A percentile compares a stretch with the other conserved stretches of the same genome.
Evolutionary conservation across 169 alveolate species (phyloP).

Genomic region (Babesia bovis): DNA sequence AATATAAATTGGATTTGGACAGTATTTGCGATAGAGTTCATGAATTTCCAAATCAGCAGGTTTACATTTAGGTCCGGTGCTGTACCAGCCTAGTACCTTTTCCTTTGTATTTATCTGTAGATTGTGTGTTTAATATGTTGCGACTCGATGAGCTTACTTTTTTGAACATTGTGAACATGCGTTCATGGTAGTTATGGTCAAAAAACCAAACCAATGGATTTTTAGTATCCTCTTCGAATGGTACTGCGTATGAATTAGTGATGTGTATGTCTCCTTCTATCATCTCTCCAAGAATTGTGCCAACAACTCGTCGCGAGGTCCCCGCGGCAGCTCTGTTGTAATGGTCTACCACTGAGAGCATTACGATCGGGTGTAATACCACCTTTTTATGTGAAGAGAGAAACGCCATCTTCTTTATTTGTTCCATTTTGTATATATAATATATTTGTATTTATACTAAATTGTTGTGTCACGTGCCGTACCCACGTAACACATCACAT

Average conservation of each 20-base stretch:
- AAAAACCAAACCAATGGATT: slow-evolving; percentile 97
- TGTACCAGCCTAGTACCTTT: slow-evolving; percentile 98
- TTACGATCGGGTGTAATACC: slow-evolving; percentile 95
- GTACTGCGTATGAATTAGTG: slow-evolving; percentile 97
- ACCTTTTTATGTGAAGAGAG: slow-evolving; percentile 70
- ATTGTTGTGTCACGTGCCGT: not conserved
- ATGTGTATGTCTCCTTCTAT: slow-evolving; percentile 88
- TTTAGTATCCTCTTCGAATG: slow-evolving; percentile 98
- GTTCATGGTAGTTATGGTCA: slow-evolving; percentile 97
- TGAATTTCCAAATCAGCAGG: slow-evolving; percentile 96
- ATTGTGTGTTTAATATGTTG: not conserved
- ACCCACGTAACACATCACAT: slow-evolving; percentile 1
- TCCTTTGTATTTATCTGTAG: slow-evolving; percentile 87
- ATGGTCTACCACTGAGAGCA: slow-evolving; percentile 98
- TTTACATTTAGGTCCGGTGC: slow-evolving; percentile 96
- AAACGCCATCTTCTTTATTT: slow-evolving; percentile 50
- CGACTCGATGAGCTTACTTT: slow-evolving; percentile 70
- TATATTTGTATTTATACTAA: not conserved
- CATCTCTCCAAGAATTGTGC: slow-evolving; percentile 96
- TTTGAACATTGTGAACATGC: slow-evolving; percentile 95
- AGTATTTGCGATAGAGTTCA: slow-evolving; percentile 92
- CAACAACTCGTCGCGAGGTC: slow-evolving; percentile 96
- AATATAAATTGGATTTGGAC: slow-evolving; percentile 92
- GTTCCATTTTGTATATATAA: slow-evolving; percentile 45
- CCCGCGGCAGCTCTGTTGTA: slow-evolving; percentile 96